phyloP scores from a whole-genome alignment of 78 protist genomes.

The Cavenderia fasciculata region DNA sequence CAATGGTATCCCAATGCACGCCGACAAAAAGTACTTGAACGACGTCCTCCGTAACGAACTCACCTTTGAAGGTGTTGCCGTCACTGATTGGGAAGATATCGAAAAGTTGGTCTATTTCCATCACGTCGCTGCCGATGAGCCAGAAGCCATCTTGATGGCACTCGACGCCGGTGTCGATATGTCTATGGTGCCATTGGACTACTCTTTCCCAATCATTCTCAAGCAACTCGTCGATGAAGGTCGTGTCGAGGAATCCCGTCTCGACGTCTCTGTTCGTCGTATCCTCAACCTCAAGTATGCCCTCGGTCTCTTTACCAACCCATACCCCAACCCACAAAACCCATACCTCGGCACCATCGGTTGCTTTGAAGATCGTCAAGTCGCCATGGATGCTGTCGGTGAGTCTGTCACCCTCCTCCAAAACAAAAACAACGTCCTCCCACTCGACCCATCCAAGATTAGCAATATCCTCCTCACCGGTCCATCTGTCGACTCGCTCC shows the following conservation, averaged over 20 bases:
- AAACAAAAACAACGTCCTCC: conserved; percentile 9
- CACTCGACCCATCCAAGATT: neutral
- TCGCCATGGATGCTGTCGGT: conserved; percentile 36
- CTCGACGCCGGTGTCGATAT: conserved; percentile 84
- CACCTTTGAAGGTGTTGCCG: conserved; percentile 78
- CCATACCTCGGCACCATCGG: conserved; percentile 60
- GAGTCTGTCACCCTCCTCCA: conserved; percentile 52
- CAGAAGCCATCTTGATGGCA: conserved; percentile 65
- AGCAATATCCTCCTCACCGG: conserved; percentile 8
- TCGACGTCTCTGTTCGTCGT: conserved; percentile 59
- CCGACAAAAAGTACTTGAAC: conserved; percentile 26
- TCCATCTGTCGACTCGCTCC: conserved; percentile 13
- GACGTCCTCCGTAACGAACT: conserved; percentile 67
- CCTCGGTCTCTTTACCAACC: conserved; percentile 65
- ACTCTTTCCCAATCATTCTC: conserved; percentile 48
- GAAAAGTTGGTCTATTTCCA: conserved; percentile 65
- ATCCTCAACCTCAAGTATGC: conserved; percentile 69
- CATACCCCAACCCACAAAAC: conserved; percentile 52
- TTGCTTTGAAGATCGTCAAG: conserved; percentile 29
- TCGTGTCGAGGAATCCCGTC: conserved; percentile 55
- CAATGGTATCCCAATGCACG: conserved; percentile 77
- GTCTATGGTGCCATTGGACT: conserved; percentile 83
- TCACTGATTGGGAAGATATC: conserved; percentile 85
- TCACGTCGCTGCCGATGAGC: conserved; percentile 29
- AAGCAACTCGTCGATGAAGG: conserved; percentile 45